Conservation (phyloP, 768 basidiomycete genomes). For the Mycena olivaceomarginata region DNA sequence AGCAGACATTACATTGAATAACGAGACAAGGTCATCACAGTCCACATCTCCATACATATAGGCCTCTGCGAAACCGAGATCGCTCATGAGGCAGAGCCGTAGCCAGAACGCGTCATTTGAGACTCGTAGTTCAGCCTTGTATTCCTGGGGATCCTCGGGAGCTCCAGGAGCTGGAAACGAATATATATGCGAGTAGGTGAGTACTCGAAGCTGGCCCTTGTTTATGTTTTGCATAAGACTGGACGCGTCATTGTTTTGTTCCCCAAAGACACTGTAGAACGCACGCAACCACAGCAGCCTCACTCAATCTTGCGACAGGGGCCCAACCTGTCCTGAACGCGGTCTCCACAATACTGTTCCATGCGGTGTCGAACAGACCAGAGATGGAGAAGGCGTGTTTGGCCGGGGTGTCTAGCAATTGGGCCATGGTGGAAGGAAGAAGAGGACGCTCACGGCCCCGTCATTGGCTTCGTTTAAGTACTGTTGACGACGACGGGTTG, state of each 20-base stretch:
- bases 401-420: constrained; percentile 61
- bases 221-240: constrained; percentile 68
- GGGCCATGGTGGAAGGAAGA: constrained; percentile 56
- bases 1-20: constrained; percentile 72
- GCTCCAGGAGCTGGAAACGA: constrained; percentile 59
- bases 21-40: constrained; percentile 76
- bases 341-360: constrained; percentile 63
- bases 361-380: constrained; percentile 62
- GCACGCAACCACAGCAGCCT: constrained; percentile 69
- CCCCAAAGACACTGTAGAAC: constrained; percentile 44
- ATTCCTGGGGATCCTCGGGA: constrained; percentile 44
- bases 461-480: not conserved
- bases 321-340: constrained; percentile 65
- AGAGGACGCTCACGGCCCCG: not conserved
- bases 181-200: constrained; percentile 67
- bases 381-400: constrained; percentile 67
- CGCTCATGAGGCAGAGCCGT: constrained; percentile 74
- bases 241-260: constrained; percentile 9
- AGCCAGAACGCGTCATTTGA: constrained; percentile 75
- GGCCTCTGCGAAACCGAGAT: constrained; percentile 85
- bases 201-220: constrained; percentile 68
- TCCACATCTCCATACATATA: constrained; percentile 89
- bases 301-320: constrained; percentile 64
- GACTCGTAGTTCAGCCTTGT: constrained; percentile 68
- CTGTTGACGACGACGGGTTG: not conserved